These are phyloP conservation scores for Silene conica DNA, from an alignment of 148 eudicot genomes.

Conservation along the genomic window DNA sequence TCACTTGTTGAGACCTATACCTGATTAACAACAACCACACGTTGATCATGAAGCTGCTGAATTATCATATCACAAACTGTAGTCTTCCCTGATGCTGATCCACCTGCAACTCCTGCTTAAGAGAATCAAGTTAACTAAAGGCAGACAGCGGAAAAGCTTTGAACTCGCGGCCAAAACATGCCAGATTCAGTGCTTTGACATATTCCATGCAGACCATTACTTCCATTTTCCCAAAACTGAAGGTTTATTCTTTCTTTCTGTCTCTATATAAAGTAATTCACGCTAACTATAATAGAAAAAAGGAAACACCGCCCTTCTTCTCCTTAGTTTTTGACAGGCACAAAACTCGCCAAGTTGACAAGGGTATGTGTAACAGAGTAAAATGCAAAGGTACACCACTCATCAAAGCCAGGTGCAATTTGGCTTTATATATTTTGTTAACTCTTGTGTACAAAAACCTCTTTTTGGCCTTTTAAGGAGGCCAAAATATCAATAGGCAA, in stretches of 20 bases:
- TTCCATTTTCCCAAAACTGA: background rate
- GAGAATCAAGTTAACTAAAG: conserved; percentile 14
- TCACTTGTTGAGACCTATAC: conserved; percentile 30
- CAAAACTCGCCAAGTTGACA: background rate
- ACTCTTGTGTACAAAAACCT: background rate
- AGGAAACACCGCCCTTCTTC: background rate
- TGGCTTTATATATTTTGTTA: background rate
- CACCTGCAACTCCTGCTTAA: conserved; percentile 92
- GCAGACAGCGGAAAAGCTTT: background rate
- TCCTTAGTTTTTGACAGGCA: background rate
- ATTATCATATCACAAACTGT: conserved; percentile 98
- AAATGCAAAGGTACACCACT: background rate
- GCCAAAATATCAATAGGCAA: background rate
- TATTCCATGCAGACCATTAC: background rate
- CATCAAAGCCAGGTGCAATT: background rate
- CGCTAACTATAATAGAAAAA: background rate
- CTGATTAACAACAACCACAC: conserved; percentile 97
- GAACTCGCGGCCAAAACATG: background rate
- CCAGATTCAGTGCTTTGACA: background rate
- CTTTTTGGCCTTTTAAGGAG: background rate
- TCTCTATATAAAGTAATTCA: background rate
- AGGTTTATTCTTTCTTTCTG: background rate
- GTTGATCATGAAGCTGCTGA: conserved; percentile 99
- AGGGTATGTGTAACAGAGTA: background rate
- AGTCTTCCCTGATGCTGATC: conserved; percentile 98